Evolutionary conservation across 805 yeast species (phyloP).

Genomic region (Pichia pseudocactophila): DNA sequence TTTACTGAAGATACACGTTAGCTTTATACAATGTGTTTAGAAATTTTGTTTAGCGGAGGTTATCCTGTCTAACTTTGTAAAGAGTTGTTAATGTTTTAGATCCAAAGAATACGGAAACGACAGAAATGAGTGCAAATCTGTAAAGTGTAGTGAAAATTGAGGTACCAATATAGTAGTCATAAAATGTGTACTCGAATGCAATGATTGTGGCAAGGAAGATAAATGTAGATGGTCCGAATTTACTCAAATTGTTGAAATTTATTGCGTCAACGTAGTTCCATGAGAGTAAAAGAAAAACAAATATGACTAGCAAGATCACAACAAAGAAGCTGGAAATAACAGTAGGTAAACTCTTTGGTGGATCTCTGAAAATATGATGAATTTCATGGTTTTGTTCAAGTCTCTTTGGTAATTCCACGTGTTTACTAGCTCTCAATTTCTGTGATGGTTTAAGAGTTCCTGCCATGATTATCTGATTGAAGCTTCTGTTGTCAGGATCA

Average conservation of each 20-base stretch:
- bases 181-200: conserved; percentile 44
- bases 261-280: conserved; percentile 35
- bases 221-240: conserved; percentile 23
- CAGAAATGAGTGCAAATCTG: conserved; percentile 38
- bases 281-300: conserved; percentile 33
- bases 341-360: conserved; percentile 44
- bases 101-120: conserved; percentile 52
- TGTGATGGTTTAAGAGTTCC: conserved; percentile 17
- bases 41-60: conserved; percentile 10
- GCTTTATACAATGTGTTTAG: too few species aligned
- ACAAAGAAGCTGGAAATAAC: conserved; percentile 45
- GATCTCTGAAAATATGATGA: conserved; percentile 47
- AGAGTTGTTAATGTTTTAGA: conserved; percentile 48
- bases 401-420: conserved; percentile 23
- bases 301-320: conserved; percentile 32
- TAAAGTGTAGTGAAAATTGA: conserved; percentile 53
- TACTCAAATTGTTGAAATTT: conserved; percentile 28
- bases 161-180: conserved; percentile 49
- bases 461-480: conserved; percentile 13
- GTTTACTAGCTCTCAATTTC: conserved; percentile 9
- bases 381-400: conserved; percentile 53
- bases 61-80: conserved; percentile 23
- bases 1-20: conserved; percentile 31
- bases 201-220: conserved; percentile 38
- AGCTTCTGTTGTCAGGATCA: conserved; percentile 14